Evolutionary conservation across 805 yeast species (phyloP), one percentile per base, ranked within the genome.

Genomic region (Saturnispora serradocipensis): DNA sequence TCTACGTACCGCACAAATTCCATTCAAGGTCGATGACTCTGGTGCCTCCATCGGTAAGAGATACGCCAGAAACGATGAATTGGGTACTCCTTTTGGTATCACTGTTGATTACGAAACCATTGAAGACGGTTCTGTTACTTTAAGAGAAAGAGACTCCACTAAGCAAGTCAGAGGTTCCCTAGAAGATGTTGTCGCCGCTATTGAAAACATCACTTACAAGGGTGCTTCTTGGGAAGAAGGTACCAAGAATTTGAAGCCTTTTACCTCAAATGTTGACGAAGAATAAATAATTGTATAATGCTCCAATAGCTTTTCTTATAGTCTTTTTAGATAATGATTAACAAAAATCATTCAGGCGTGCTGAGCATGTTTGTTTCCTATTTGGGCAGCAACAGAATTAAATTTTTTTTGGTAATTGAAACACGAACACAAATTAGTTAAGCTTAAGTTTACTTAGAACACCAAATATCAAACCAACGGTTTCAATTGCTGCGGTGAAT

Each of bases 11-110:
- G 82, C 80, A 56, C 91, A 89, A 69, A 82, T 93, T 61, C 91
- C 97, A 59, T 88, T 90, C 78, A 91, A 90, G 78, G 84, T 91
- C 54, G 99, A 93, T 68, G 98, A 91, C 69, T 88, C 97, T 9
- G 86, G 95, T 59, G 97, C 96, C 20, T 87, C 98, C 32, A 93
- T 91, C 63, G 99, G 99, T 73, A 88, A 90, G 75, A 85, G 99
- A 74, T 91, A 91, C 65, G 89, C 99, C 57, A 87, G 99, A 75
- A 91, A 91, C 70, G 99, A 91, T 71, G 99, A 91, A 75, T 78
- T 91, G 66, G 99, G 99, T 71, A 93, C 98, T 50, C 99, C 99
- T 61, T 93, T 93, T 67, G 99, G 99, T 69, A 81, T 91, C 71
- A 91, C 99, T 58, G 86, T 91, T 61, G 99, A 91, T 71, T 91